These are phyloP conservation scores for Pelargonium myrrhifolium DNA, from an alignment of 441 rosid genomes.

Conservation along the genomic window DNA sequence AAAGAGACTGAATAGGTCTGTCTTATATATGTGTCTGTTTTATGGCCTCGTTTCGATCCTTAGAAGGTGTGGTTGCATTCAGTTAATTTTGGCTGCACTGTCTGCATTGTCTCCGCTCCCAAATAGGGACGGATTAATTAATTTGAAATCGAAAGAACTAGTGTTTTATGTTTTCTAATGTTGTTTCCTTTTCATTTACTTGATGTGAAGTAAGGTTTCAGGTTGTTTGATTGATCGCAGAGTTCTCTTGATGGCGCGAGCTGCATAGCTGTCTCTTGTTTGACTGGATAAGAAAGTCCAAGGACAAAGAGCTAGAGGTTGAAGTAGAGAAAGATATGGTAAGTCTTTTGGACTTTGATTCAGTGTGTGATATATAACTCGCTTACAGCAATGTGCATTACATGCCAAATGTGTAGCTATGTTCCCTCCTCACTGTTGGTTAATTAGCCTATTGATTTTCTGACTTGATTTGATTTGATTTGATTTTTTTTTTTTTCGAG, in stretches of 20 bases:
- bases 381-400: neutral
- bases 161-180: neutral
- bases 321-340: slow-evolving; percentile 25
- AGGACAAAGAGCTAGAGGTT: neutral
- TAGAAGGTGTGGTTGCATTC: neutral
- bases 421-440: neutral
- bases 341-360: slow-evolving; percentile 11
- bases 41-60: neutral
- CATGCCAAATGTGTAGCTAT: neutral
- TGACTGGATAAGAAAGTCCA: slow-evolving; percentile 6
- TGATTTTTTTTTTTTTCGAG: neutral
- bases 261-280: slow-evolving; percentile 4
- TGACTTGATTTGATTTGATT: neutral
- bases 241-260: neutral
- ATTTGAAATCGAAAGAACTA: neutral
- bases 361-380: neutral
- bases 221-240: neutral
- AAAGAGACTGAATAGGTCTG: neutral
- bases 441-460: neutral
- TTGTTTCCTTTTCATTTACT: neutral
- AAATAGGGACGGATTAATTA: neutral
- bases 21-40: too few species aligned
- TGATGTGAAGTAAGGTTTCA: neutral
- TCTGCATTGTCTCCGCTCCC: slow-evolving; percentile 3
- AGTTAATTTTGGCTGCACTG: neutral